Evolutionary conservation across 2,329 filamentous ascomycete species (phyloP), one percentile per base, ranked within the genome.

Genomic region (Pseudocercospora fijiensis): DNA sequence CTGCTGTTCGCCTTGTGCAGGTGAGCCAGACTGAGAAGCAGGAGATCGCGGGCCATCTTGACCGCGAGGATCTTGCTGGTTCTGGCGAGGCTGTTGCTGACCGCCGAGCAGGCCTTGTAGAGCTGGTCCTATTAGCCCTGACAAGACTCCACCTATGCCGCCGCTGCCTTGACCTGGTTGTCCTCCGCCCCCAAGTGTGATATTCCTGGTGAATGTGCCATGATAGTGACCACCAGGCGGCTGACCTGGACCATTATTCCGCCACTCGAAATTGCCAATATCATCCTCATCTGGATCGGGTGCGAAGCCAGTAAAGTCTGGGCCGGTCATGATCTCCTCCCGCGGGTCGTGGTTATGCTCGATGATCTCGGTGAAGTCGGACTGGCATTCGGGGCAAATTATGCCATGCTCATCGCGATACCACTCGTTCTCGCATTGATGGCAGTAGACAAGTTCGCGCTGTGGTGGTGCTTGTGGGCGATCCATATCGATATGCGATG

Each of bases 401-500:
- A 96, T 78, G 26, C 84, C 88, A 68, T 84, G 82, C 67, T 90
- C 84, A 64, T 91, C 86, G 64, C 86, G 82, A 73, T 89, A 91
- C 92, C 92, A 98, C 76, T 96, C 89, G 67, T 90, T 80, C 58
- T 84, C 76, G 79, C 95, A 98, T 65, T 84, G 80, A 78, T 98
- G 92, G 78, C 95, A 99, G 77, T 85, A 96, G 60, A 97, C 88
- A 68, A 94, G 86, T 74, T 96, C 90, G 67, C 86, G 82, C 58
- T 71, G 65, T 41, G 64, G 65, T 28, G 67, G 70, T 49, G 59
- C 51, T 56, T 67, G 63, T n/a, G 45, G 37, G 47, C 26, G 61
- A 51, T 64, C 61, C 64, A 62, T 66, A 20, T 28, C 45, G 57
- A 30, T 22, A 27, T 28, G 33, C 59, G 52, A 41, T 47, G 41